Conservation (phyloP, 768 basidiomycete species). For the Daedaleopsis sinensis region DNA sequence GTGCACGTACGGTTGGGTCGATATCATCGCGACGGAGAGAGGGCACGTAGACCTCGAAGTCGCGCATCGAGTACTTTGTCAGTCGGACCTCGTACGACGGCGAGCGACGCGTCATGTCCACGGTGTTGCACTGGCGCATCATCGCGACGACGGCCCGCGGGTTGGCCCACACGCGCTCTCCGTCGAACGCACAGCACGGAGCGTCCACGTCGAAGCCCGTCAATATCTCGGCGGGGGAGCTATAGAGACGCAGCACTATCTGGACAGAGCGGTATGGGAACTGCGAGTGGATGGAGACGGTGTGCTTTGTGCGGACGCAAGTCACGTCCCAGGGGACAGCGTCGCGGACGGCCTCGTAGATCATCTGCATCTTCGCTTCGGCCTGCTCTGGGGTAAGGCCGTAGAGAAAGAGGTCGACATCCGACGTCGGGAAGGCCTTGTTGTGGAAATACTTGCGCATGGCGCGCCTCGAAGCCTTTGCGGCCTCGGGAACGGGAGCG, state of each 20-base stretch:
- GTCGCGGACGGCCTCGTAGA: constrained; percentile 66
- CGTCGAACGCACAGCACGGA: constrained; percentile 60
- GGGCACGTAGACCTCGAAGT: constrained; percentile 61
- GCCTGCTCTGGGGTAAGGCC: constrained; percentile 62
- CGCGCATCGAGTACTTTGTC: constrained; percentile 57
- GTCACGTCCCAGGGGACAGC: constrained; percentile 72
- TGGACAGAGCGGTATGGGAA: constrained; percentile 71
- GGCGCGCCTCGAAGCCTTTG: constrained; percentile 54
- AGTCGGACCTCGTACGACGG: constrained; percentile 68
- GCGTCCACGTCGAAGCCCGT: constrained; percentile 72
- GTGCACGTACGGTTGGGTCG: constrained; percentile 57
- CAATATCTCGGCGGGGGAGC: constrained; percentile 64
- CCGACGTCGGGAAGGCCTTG: constrained; percentile 58
- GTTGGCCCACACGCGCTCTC: constrained; percentile 58
- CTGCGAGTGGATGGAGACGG: constrained; percentile 64
- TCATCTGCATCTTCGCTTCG: constrained; percentile 57
- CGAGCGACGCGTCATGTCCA: constrained; percentile 63
- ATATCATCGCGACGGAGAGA: constrained; percentile 50
- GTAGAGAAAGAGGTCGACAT: constrained; percentile 66
- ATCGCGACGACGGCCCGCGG: constrained; percentile 60
- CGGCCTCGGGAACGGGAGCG: constrained; percentile 49
- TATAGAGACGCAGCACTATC: constrained; percentile 65
- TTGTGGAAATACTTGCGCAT: constrained; percentile 62
- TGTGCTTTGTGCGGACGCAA: constrained; percentile 67
- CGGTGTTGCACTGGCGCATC: constrained; percentile 69